Percentiles rank a stretch among this genome's conserved stretches.
These are phyloP conservation scores for Acanthamoeba rhysodes DNA, from an alignment of 208 protist species.

Conservation along the genomic window DNA sequence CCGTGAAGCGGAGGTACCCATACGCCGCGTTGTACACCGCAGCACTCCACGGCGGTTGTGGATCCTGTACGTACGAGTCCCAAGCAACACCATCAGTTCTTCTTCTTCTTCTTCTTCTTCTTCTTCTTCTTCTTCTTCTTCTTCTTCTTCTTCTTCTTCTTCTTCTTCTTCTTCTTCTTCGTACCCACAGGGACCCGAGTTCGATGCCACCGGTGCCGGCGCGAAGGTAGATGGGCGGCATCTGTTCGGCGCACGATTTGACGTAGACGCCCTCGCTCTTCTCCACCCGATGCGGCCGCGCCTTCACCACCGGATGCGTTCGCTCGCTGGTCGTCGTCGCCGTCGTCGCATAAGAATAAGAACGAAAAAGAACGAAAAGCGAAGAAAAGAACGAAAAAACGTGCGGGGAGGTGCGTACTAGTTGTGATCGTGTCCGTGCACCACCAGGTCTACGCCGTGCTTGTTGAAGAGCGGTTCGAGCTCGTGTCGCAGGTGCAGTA, in stretches of 20 bases:
- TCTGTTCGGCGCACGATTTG: constrained; percentile 7
- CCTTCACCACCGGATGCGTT: constrained; percentile 1
- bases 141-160: too few species aligned
- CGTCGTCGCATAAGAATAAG: neutral
- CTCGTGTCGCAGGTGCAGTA: neutral
- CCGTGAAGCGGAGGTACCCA: neutral
- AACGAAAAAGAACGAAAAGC: neutral
- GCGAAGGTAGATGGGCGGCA: constrained; percentile 9
- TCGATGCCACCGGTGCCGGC: constrained; percentile 5
- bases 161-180: too few species aligned
- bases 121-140: too few species aligned
- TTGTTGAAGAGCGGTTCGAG: constrained; percentile 36
- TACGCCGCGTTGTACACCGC: neutral
- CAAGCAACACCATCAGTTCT: too few species aligned
- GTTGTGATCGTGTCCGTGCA: constrained; percentile 19
- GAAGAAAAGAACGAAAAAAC: neutral
- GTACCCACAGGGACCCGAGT: neutral
- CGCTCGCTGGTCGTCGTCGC: neutral
- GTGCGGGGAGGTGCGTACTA: neutral
- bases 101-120: too few species aligned
- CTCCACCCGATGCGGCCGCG: neutral
- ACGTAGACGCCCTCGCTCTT: neutral
- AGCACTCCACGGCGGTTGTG: neutral
- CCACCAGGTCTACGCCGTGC: constrained; percentile 18
- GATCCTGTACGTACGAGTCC: neutral